Percentiles rank a stretch among this genome's conserved stretches.
Evolutionary conservation across 495 filamentous ascomycete genomes (phyloP).

Genomic region (Aspergillus egyptiacus): DNA sequence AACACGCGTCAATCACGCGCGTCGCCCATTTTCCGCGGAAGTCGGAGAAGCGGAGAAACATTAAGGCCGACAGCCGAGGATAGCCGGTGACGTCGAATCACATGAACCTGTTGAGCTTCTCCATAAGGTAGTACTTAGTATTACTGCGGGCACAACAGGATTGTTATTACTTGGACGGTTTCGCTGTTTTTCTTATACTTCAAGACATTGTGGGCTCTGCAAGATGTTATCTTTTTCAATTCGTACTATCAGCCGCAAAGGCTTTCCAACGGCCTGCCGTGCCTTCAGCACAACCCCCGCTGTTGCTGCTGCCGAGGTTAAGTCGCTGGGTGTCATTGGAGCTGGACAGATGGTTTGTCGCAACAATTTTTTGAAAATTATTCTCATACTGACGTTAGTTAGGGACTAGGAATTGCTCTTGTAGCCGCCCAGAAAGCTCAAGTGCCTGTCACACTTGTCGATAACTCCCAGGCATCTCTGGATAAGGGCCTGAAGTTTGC

Average conservation of each 20-base stretch:
- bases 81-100: slow-evolving; percentile 41
- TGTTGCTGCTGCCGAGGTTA: slow-evolving; percentile 64
- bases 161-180: too few species aligned
- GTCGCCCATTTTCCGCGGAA: slow-evolving; percentile 22
- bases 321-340: slow-evolving; percentile 85
- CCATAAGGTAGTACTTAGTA: too few species aligned
- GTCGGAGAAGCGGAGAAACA: slow-evolving; percentile 27
- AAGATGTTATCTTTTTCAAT: slow-evolving; percentile 34
- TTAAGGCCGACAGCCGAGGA: slow-evolving; percentile 32
- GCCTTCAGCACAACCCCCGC: slow-evolving; percentile 41
- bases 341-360: slow-evolving; percentile 84
- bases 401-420: slow-evolving; percentile 95
- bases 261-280: slow-evolving; percentile 31
- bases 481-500: slow-evolving; percentile 90
- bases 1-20: slow-evolving; percentile 34
- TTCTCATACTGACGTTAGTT: slow-evolving; percentile 11
- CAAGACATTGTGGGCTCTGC: not conserved
- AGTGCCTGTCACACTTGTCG: slow-evolving; percentile 81
- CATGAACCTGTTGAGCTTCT: slow-evolving; percentile 21
- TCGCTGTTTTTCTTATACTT: slow-evolving; percentile 5
- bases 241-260: slow-evolving; percentile 25
- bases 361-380: not conserved
- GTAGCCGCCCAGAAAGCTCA: slow-evolving; percentile 82
- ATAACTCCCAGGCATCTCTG: slow-evolving; percentile 77
- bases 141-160: too few species aligned